Evolutionary conservation across 305 asterid genomes (phyloP), one percentile per base, ranked within the genome.

Genomic region (Rubia balearica): DNA sequence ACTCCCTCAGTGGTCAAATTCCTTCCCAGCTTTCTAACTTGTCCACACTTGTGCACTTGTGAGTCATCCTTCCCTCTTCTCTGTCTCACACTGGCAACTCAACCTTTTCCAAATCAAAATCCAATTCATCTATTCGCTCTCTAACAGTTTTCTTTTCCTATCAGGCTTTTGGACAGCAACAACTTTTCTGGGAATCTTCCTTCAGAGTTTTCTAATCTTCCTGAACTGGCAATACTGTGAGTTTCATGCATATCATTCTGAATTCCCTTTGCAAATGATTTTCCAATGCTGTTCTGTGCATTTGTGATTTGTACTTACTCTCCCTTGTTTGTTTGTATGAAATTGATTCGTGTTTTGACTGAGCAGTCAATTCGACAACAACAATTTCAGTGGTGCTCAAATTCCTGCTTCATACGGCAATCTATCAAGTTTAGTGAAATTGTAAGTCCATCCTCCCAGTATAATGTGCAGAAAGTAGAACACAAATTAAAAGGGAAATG

Each of bases 281-380:
- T 42, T 21, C 43, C n/a, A 19, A 70, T 57, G 22, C 21, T 41
- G n/a, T 71, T 64, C 14, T 49, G 10, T 57, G 53, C 27, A 36
- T 74, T 24, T 36, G 49, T 70, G 53, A 36, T 74, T 24, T 36
- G 49, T 70, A 40, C 1, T 24, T 24, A 24, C 24, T 24, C 24
- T 24, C n/a, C n/a, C n/a, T n/a, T n/a, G n/a, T 30, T 53, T 55
- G 36, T 36, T 55, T 6, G 22, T 19, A 3, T 40, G 38, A 6
- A 56, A 33, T 41, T 42, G 5, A 17, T 14, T 63, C 24, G 67
- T 72, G 67, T 30, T 77, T 65, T 74, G 45, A 33, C 46, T 38
- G 19, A 66, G 77, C 81, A 84, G 88, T 66, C 88, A 84, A 72
- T 79, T 84, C 70, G 86, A 84, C 69, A 84, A 84, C 81, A 84